Evolutionary conservation across 768 basidiomycete genomes (phyloP).

Genomic region (Hygrocybe coccinea): DNA sequence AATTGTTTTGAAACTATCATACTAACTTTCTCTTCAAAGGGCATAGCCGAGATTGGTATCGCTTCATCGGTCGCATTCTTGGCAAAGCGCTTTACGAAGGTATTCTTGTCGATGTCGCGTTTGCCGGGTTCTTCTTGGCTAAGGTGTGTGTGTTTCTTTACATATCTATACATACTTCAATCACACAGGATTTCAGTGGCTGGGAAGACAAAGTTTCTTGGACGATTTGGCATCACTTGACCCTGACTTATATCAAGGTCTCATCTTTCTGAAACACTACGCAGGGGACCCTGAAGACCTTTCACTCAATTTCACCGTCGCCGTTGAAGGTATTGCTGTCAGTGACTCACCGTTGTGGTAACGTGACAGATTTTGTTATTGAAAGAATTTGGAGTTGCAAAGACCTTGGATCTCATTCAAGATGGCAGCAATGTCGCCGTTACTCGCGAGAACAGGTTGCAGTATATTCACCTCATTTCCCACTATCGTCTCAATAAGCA

Average conservation of each 20-base stretch:
- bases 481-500: slow-evolving; percentile 86
- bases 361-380: background rate
- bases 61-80: slow-evolving; percentile 87
- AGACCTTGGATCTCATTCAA: slow-evolving; percentile 71
- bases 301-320: slow-evolving; percentile 83
- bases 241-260: slow-evolving; percentile 85
- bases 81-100: slow-evolving; percentile 97
- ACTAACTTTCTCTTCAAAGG: slow-evolving; percentile 36
- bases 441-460: slow-evolving; percentile 82
- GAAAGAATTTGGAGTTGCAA: slow-evolving; percentile 76
- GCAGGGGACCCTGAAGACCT: slow-evolving; percentile 82
- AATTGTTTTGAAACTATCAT: background rate
- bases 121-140: slow-evolving; percentile 91
- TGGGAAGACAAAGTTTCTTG: slow-evolving; percentile 85
- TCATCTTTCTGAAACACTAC: slow-evolving; percentile 92
- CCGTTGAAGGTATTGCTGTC: slow-evolving; percentile 59
- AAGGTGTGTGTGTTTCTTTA: slow-evolving; percentile 52
- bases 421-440: slow-evolving; percentile 80
- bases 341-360: background rate
- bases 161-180: background rate
- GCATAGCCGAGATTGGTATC: slow-evolving; percentile 86
- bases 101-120: slow-evolving; percentile 89
- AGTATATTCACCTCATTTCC: slow-evolving; percentile 85
- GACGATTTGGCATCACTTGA: slow-evolving; percentile 92
- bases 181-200: slow-evolving; percentile 54